These are phyloP conservation scores for Trametes villosa DNA, from an alignment of 768 basidiomycete species.

Conservation along the genomic window DNA sequence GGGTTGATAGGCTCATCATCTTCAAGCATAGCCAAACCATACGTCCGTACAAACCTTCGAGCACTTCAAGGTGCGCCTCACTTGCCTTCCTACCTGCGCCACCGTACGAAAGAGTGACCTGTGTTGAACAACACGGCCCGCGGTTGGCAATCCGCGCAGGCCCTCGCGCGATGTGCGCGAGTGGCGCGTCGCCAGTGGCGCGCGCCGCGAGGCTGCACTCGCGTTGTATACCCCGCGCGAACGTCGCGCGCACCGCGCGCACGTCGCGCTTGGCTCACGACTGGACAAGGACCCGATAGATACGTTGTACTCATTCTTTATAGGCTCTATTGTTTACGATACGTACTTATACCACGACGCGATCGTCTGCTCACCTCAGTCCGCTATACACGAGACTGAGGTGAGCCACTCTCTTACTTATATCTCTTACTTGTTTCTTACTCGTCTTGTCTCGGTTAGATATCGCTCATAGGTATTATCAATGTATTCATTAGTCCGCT, in stretches of 20 bases:
- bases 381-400: not conserved
- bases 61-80: slow-evolving; percentile 77
- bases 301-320: not conserved
- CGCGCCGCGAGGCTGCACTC: no score
- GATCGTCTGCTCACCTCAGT: not conserved
- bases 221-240: no score
- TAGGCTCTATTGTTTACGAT: not conserved
- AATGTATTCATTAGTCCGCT: not conserved
- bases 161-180: not conserved
- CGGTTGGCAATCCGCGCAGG: no score
- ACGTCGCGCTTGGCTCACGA: no score
- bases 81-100: slow-evolving; percentile 56
- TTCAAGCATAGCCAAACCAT: no score
- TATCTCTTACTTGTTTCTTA: not conserved
- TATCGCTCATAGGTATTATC: not conserved
- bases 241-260: no score
- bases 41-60: slow-evolving; percentile 79
- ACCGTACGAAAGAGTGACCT: slow-evolving; percentile 73
- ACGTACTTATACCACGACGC: not conserved
- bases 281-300: no score
- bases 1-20: slow-evolving; percentile 81
- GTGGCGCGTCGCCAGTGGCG: not conserved
- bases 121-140: slow-evolving; percentile 26
- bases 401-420: not conserved
- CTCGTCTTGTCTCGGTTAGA: not conserved